Conservation (phyloP, 2,329 filamentous ascomycete genomes). For the Albophoma yamanashiensis region DNA sequence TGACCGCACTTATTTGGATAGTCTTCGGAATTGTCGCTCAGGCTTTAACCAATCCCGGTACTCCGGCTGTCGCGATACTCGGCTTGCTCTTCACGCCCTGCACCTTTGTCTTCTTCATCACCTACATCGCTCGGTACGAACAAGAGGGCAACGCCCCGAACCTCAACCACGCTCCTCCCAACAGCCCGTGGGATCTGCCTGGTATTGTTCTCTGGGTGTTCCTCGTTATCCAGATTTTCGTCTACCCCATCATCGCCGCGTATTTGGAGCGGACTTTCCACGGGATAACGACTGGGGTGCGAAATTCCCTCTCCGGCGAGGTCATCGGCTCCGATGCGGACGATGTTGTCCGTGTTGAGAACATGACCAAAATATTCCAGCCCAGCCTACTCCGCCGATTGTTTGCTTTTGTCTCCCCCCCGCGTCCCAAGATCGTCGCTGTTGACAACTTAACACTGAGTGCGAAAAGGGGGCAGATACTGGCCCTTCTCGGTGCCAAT, state of each 20-base stretch:
- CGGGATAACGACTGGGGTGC: conserved; percentile 45
- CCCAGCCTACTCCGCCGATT: conserved; percentile 51
- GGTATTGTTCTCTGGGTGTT: conserved; percentile 73
- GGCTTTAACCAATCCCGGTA: conserved; percentile 51
- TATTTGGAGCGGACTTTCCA: conserved; percentile 65
- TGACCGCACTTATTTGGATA: conserved; percentile 61
- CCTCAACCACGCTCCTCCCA: conserved; percentile 50
- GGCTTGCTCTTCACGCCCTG: conserved; percentile 76
- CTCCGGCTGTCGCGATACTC: conserved; percentile 55
- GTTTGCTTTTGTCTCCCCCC: conserved; percentile 28
- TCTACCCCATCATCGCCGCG: conserved; percentile 66
- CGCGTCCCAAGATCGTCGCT: conserved; percentile 52
- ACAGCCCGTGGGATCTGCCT: conserved; percentile 56
- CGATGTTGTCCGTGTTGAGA: conserved; percentile 57
- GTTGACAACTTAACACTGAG: conserved; percentile 64
- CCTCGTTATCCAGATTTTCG: conserved; percentile 63
- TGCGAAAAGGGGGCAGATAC: conserved; percentile 71
- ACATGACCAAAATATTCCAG: conserved; percentile 69
- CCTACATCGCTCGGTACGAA: conserved; percentile 72
- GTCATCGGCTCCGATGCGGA: not conserved
- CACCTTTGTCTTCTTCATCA: conserved; percentile 75
- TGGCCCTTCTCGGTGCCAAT: conserved; percentile 80
- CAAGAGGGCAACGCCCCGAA: conserved; percentile 46
- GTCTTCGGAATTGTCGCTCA: conserved; percentile 76
- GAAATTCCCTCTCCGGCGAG: conserved; percentile 3